These are phyloP conservation scores for Coleophoma eucalyptorum DNA, from an alignment of 2,329 filamentous ascomycete species.

Conservation along the genomic window DNA sequence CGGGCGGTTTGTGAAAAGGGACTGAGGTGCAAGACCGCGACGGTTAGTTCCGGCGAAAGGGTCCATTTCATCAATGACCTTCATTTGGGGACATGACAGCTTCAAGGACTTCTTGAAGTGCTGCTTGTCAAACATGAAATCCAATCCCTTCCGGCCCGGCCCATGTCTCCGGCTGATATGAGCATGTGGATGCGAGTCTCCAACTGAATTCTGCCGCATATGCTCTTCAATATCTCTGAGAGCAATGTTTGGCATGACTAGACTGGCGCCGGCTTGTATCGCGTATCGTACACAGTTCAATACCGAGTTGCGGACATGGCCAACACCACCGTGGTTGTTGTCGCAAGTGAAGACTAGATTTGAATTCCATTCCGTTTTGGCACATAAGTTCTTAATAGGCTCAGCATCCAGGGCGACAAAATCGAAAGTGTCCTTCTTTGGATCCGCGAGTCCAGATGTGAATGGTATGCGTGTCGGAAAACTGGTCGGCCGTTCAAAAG, in stretches of 20 bases:
- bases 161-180: slow-evolving; percentile 15
- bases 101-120: slow-evolving; percentile 7
- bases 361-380: slow-evolving; percentile 26
- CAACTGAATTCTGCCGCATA: slow-evolving; percentile 4
- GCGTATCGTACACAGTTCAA: slow-evolving; percentile 37
- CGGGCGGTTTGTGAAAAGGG: slow-evolving; percentile 4
- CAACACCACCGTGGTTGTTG: slow-evolving; percentile 34
- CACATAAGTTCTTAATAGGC: slow-evolving; percentile 30
- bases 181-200: slow-evolving; percentile 2
- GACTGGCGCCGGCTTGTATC: slow-evolving; percentile 31
- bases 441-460: slow-evolving; percentile 12
- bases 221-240: slow-evolving; percentile 27
- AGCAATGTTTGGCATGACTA: slow-evolving; percentile 33
- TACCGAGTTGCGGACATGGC: slow-evolving; percentile 36
- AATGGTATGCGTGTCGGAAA: slow-evolving; percentile 13
- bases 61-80: not conserved
- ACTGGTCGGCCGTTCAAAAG: slow-evolving; percentile 14
- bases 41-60: not conserved
- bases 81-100: slow-evolving; percentile 4
- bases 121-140: slow-evolving; percentile 9
- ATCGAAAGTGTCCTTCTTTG: slow-evolving; percentile 25
- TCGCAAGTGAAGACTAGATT: slow-evolving; percentile 36
- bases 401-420: slow-evolving; percentile 31
- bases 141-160: slow-evolving; percentile 22
- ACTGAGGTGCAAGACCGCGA: slow-evolving; percentile 5